phyloP scores from a whole-genome alignment of 1,284 basidiomycete species.

The Cerrena zonata region DNA sequence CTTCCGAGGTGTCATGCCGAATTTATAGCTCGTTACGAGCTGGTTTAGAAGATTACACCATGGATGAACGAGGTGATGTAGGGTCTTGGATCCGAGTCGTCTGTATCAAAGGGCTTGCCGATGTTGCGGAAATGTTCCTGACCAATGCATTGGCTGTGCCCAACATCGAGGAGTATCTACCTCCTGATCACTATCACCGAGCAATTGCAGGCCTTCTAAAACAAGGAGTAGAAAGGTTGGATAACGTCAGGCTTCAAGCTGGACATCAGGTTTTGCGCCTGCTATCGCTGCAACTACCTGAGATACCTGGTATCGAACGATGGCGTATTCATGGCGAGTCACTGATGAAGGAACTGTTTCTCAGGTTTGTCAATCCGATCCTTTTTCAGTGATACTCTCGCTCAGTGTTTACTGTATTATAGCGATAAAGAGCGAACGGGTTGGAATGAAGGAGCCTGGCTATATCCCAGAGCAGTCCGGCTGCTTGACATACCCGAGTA shows the following conservation, averaged over 20 bases:
- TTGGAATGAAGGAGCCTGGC: conserved; percentile 67
- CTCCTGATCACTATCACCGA: conserved; percentile 51
- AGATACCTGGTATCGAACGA: conserved; percentile 22
- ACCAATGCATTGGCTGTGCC: conserved; percentile 32
- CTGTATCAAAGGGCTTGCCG: conserved; percentile 59
- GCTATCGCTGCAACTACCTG: conserved; percentile 42
- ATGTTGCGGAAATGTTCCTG: conserved; percentile 44
- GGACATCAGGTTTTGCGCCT: conserved; percentile 57
- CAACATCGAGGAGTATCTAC: conserved; percentile 51
- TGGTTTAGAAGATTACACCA: conserved; percentile 85
- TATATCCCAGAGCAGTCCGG: conserved; percentile 67
- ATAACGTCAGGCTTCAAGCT: conserved; percentile 80
- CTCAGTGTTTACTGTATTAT: conserved; percentile 3
- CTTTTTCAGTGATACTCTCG: background rate
- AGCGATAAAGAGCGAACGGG: conserved; percentile 33
- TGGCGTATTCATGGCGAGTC: conserved; percentile 47
- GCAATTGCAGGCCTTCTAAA: conserved; percentile 71
- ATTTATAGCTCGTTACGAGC: conserved; percentile 50
- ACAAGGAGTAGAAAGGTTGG: conserved; percentile 86
- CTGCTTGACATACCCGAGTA: conserved; percentile 63
- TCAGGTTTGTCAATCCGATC: conserved; percentile 35
- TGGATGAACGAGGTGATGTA: conserved; percentile 92
- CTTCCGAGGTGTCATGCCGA: conserved; percentile 35
- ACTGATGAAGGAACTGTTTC: conserved; percentile 49
- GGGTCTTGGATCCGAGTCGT: conserved; percentile 93